Conservation (phyloP, 1,284 basidiomycete genomes). For the Inonotus hispidus region DNA sequence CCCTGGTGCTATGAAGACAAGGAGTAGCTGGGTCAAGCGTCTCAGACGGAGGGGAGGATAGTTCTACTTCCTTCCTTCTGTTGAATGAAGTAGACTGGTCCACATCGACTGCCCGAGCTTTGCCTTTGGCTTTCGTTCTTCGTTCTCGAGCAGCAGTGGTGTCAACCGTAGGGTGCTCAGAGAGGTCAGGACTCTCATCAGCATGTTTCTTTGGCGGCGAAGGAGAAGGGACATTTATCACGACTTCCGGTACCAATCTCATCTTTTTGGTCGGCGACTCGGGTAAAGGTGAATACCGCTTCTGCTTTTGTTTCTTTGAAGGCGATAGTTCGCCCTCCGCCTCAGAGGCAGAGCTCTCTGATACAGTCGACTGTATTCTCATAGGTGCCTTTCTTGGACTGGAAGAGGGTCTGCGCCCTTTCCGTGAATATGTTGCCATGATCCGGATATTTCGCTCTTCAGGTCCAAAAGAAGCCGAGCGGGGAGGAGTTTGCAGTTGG, state of each 20-base stretch:
- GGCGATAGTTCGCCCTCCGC: neutral
- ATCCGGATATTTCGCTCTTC: constrained; percentile 16
- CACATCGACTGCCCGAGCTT: neutral
- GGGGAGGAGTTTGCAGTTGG: constrained; percentile 26
- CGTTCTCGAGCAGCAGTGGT: neutral
- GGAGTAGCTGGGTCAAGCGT: neutral
- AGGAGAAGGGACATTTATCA: constrained; percentile 4
- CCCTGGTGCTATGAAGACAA: neutral
- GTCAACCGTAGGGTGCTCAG: neutral
- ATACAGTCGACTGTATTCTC: constrained; percentile 1
- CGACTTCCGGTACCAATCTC: constrained; percentile 3
- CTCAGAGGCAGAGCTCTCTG: constrained; percentile 3
- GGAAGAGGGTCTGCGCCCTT: constrained; percentile 3
- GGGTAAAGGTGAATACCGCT: neutral
- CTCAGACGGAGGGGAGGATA: neutral
- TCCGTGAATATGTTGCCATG: constrained; percentile 3
- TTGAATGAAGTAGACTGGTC: neutral
- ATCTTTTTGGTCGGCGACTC: neutral
- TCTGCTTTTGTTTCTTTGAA: neutral
- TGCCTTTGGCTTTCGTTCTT: constrained; percentile 5
- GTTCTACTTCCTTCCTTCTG: neutral
- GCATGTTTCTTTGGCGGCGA: neutral
- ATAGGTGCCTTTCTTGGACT: constrained; percentile 1
- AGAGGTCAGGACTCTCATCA: neutral
- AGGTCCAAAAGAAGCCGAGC: constrained; percentile 24